Conservation (phyloP, 2,329 filamentous ascomycete genomes). For the Nothophoma quercina region DNA sequence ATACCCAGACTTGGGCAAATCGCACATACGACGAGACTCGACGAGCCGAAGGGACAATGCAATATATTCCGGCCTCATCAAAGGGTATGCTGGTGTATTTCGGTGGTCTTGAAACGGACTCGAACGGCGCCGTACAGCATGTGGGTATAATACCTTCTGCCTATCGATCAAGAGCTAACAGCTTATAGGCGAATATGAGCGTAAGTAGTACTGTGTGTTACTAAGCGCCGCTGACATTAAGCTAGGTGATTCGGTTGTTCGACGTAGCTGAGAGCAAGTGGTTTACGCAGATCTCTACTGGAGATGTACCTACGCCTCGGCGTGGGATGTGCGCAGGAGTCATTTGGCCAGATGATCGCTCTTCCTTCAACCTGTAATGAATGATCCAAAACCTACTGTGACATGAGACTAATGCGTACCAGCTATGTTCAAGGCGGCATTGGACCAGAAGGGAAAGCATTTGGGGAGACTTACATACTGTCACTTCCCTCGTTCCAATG, state of each 20-base stretch:
- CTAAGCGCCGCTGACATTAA: background rate
- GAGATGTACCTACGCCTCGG: slow-evolving; percentile 60
- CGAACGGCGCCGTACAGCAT: background rate
- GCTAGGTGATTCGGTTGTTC: slow-evolving; percentile 57
- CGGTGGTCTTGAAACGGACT: slow-evolving; percentile 57
- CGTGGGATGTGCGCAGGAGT: slow-evolving; percentile 66
- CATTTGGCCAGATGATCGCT: slow-evolving; percentile 63
- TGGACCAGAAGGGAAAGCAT: slow-evolving; percentile 59
- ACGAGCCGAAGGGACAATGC: slow-evolving; percentile 65
- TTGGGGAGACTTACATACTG: slow-evolving; percentile 67
- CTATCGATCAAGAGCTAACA: slow-evolving; percentile 5
- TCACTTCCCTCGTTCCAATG: slow-evolving; percentile 67
- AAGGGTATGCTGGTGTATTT: slow-evolving; percentile 66
- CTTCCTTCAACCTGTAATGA: slow-evolving; percentile 70
- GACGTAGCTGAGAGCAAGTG: slow-evolving; percentile 65
- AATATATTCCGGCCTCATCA: slow-evolving; percentile 65
- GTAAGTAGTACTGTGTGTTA: background rate
- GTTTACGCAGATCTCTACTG: slow-evolving; percentile 64
- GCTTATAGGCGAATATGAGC: slow-evolving; percentile 22
- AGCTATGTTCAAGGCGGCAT: slow-evolving; percentile 68
- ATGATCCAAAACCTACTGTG: no score
- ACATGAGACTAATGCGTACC: slow-evolving; percentile 12
- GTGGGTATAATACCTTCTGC: no score
- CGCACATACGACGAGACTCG: no score
- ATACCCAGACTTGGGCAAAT: no score